Base-by-base conservation (phyloP, 1,284 basidiomycete species). In the Leucoagaricus sp. region DNA sequence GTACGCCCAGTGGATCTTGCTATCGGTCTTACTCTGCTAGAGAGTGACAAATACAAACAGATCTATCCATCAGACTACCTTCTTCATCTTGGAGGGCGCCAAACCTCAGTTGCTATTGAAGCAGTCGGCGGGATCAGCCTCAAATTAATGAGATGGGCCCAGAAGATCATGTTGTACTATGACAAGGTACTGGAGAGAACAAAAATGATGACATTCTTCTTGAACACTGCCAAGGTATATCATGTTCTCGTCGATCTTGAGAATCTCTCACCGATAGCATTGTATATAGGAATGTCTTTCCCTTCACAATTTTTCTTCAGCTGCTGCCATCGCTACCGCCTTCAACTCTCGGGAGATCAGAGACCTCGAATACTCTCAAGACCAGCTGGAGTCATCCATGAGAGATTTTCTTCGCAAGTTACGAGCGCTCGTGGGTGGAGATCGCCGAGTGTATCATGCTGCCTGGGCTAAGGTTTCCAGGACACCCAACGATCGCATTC, bases 1-100 rank as follows among this genome's bases (percentile, higher is more conserved):
- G 68, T 75, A 34, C 61, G 61, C 28, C 72, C 74, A 9, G 53
- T 64, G 6, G 73, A 75, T 54, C 67, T 80, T 4, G 79, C 79
- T 4, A 66, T 73, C 41, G 77, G 73, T 1, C 68, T 80, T 13
- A 72, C 76, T 2, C 58, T 78, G 3, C 62, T 78, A 13, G 79
- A 80, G 60, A 74, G 75, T 17, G 73, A 76, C 55, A 66, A 62
- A 48, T 79, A 74, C 60, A 64, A 61, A 21, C 60, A 65, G 8
- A 71, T 80, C 17, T 65, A 71, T 41, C 71, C 76, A 1, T 67
- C 69, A 3, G 78, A 80, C 62, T 79, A 76, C 46, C 70, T 80
- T 28, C 66, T 67, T 15, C 69, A 78, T 60, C 64, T 79, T 8
- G 62, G 67, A 45, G 65, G 64, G 10, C 63, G 64, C 23, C 53